These are phyloP conservation scores for Phaeosphaeriaceae sp. DNA, from an alignment of 2,329 filamentous ascomycete species.

Conservation along the genomic window DNA sequence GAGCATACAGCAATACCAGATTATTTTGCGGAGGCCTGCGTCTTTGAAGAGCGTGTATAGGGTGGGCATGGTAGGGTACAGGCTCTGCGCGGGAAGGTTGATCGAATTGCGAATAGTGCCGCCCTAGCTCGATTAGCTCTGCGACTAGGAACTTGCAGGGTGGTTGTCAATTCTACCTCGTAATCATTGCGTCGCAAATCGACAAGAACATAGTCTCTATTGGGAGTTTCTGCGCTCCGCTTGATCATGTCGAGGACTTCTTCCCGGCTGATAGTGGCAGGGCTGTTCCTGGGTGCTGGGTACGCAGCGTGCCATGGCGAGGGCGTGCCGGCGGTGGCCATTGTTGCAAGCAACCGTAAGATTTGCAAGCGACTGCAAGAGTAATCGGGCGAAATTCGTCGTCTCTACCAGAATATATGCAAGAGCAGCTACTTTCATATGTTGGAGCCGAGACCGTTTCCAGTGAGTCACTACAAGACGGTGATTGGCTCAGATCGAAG, in stretches of 20 bases:
- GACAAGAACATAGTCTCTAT: conserved; percentile 38
- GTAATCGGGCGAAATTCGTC: too few relatives aligned
- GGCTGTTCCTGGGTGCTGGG: too few relatives aligned
- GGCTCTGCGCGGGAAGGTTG: conserved; percentile 63
- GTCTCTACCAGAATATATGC: too few relatives aligned
- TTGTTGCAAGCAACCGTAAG: neutral
- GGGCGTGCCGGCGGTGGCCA: conserved; percentile 5
- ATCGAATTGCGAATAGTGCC: conserved; percentile 66
- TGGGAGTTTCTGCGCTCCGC: neutral
- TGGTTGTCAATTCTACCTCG: conserved; percentile 50
- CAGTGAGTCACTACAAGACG: too few relatives aligned
- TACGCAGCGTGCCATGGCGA: conserved; percentile 23
- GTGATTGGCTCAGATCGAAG: too few relatives aligned
- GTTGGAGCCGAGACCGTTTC: too few relatives aligned
- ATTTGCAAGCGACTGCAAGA: conserved; percentile 2
- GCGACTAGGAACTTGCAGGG: too few relatives aligned
- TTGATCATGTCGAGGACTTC: conserved; percentile 15
- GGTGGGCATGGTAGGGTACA: conserved; percentile 58
- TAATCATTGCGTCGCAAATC: conserved; percentile 63
- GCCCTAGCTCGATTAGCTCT: too few relatives aligned
- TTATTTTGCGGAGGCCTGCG: conserved; percentile 56
- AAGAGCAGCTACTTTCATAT: too few relatives aligned
- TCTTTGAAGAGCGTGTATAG: conserved; percentile 59
- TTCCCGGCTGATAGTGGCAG: conserved; percentile 10
- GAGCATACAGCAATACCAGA: conserved; percentile 64